phyloP scores from a whole-genome alignment of 192 early-diverging fungal genomes.

The Coemansia sp. region DNA sequence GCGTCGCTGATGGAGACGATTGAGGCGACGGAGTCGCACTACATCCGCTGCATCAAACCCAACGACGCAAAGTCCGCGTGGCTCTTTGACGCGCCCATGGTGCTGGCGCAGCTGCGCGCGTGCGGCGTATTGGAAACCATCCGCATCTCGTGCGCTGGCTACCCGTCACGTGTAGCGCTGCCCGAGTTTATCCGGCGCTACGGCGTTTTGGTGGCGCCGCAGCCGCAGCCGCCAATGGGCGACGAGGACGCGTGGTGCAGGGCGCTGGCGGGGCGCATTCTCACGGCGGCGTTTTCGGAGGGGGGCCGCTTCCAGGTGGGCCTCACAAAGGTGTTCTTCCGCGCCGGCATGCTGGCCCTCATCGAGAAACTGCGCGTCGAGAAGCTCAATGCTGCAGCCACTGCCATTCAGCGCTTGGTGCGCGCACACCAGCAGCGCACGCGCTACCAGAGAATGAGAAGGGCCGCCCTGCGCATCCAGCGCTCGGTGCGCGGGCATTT shows the following conservation, averaged over 20 bases:
- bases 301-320: slow-evolving; percentile 83
- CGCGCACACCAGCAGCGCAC: slow-evolving; percentile 63
- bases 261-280: slow-evolving; percentile 61
- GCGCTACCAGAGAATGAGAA: slow-evolving; percentile 55
- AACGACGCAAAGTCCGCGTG: slow-evolving; percentile 94
- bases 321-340: slow-evolving; percentile 97
- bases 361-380: slow-evolving; percentile 87
- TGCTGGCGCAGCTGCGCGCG: slow-evolving; percentile 90
- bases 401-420: slow-evolving; percentile 88
- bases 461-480: slow-evolving; percentile 71
- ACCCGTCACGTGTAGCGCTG: slow-evolving; percentile 87
- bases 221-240: not conserved
- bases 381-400: slow-evolving; percentile 76
- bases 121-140: slow-evolving; percentile 99
- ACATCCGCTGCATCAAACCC: slow-evolving; percentile 99
- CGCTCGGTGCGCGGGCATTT: slow-evolving; percentile 59
- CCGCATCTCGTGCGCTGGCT: slow-evolving; percentile 96
- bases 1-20: slow-evolving; percentile 96
- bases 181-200: slow-evolving; percentile 90
- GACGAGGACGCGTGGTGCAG: slow-evolving; percentile 55
- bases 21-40: slow-evolving; percentile 88
- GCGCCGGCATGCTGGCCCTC: slow-evolving; percentile 80
- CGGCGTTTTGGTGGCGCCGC: slow-evolving; percentile 58
- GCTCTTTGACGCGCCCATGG: slow-evolving; percentile 93
- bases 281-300: slow-evolving; percentile 64